Evolutionary conservation across 805 yeast species (phyloP).

Genomic region (Yarrowia sp.): DNA sequence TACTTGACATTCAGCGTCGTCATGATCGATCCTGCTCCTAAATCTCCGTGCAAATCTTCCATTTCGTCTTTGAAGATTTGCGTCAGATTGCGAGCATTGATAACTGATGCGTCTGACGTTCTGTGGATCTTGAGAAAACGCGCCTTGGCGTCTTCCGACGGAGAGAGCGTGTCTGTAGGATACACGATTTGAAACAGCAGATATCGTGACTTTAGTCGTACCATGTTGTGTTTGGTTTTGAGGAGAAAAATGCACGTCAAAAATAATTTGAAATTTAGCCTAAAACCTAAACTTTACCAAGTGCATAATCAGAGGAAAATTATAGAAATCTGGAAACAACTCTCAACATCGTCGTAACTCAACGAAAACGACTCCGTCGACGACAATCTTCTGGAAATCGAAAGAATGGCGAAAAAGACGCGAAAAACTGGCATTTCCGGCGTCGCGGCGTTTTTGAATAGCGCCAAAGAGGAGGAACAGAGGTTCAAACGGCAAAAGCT

Average conservation of each 20-base stretch:
- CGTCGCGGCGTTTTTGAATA: constrained; percentile 4
- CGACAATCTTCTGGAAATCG: too few relatives aligned
- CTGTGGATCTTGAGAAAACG: constrained; percentile 29
- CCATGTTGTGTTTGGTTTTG: constrained; percentile 59
- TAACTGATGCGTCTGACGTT: constrained; percentile 39
- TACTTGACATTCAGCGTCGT: constrained; percentile 65
- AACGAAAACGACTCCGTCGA: not conserved
- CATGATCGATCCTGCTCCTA: constrained; percentile 64
- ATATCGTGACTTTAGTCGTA: constrained; percentile 80
- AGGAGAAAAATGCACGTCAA: too few relatives aligned
- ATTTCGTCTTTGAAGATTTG: constrained; percentile 55
- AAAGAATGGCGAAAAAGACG: not conserved
- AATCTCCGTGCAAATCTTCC: constrained; percentile 70
- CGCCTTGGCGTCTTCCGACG: constrained; percentile 22
- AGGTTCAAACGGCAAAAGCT: not conserved
- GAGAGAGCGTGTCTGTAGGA: constrained; percentile 45
- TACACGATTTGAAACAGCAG: constrained; percentile 73
- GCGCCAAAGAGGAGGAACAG: not conserved
- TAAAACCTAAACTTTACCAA: not conserved
- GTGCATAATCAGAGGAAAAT: not conserved
- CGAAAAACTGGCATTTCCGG: not conserved
- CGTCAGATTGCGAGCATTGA: constrained; percentile 46
- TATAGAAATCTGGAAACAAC: not conserved
- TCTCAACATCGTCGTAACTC: not conserved
- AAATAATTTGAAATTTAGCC: not conserved